A percentile compares a stretch with the other conserved stretches of the same genome.
Conservation (phyloP, 176 grass and related monocot species). For the Eremochloa ophiuroides region DNA sequence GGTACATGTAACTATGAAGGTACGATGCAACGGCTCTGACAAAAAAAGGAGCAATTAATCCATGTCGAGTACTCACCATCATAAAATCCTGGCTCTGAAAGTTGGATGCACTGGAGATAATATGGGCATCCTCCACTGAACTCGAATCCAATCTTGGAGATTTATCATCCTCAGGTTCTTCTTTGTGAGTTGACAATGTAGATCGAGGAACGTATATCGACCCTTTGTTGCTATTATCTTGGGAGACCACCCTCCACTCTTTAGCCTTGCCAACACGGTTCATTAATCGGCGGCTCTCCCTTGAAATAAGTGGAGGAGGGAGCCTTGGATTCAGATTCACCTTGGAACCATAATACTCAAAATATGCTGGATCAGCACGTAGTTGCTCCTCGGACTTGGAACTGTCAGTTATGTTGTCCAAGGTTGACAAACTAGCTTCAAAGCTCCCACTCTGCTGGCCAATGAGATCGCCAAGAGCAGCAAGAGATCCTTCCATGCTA, state of each 20-base stretch:
- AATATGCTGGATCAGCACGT: conserved; percentile 75
- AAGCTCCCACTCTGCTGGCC: conserved; percentile 41
- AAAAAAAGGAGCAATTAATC: neutral
- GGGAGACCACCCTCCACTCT: conserved; percentile 58
- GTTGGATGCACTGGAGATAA: conserved; percentile 22
- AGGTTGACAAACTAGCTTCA: conserved; percentile 43
- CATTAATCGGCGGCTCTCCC: conserved; percentile 73
- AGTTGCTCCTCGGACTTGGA: conserved; percentile 66
- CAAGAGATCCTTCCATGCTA: conserved; percentile 92
- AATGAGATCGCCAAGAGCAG: conserved; percentile 59
- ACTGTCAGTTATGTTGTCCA: conserved; percentile 30
- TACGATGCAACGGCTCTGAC: neutral
- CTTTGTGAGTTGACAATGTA: conserved; percentile 76
- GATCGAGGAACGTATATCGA: conserved; percentile 63
- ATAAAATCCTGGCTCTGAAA: conserved; percentile 43
- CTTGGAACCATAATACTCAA: conserved; percentile 88
- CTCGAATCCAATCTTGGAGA: conserved; percentile 64
- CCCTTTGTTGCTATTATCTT: conserved; percentile 44
- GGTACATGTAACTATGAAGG: neutral
- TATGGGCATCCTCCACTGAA: conserved; percentile 39
- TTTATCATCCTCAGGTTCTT: conserved; percentile 93
- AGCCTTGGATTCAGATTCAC: conserved; percentile 96
- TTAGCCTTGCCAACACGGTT: conserved; percentile 55
- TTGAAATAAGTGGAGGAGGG: conserved; percentile 77
- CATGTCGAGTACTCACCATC: conserved; percentile 41